Conservation (phyloP, 2,329 filamentous ascomycete genomes). For the Neofusicoccum kwambonambiense region DNA sequence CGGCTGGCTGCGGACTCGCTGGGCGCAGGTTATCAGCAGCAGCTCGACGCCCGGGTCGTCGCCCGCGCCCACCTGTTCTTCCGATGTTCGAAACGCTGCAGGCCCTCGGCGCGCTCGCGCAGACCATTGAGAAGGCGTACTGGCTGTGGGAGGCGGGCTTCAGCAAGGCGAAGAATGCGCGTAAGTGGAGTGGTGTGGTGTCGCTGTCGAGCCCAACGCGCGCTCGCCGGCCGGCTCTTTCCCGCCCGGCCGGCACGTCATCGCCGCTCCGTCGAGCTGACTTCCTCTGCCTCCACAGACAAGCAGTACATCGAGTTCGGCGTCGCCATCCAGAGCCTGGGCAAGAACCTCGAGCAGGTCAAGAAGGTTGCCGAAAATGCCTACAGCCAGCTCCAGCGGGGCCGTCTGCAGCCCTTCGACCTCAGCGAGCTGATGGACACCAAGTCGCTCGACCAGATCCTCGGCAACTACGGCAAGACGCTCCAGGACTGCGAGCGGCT, state of each 20-base stretch:
- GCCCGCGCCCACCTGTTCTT: neutral
- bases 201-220: neutral
- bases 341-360: slow-evolving; percentile 21
- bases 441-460: slow-evolving; percentile 20
- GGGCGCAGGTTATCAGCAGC: slow-evolving; percentile 1
- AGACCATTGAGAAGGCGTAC: slow-evolving; percentile 19
- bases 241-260: neutral
- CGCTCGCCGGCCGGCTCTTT: neutral
- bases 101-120: slow-evolving; percentile 3
- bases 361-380: slow-evolving; percentile 20
- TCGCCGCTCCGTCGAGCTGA: neutral
- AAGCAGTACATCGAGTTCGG: slow-evolving; percentile 24
- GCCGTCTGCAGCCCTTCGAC: neutral
- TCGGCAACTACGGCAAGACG: slow-evolving; percentile 22
- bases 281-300: slow-evolving; percentile 2
- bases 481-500: slow-evolving; percentile 21
- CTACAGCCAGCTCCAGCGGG: slow-evolving; percentile 3
- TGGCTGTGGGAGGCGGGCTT: slow-evolving; percentile 21
- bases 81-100: slow-evolving; percentile 6
- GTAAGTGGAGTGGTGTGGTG: slow-evolving; percentile 16
- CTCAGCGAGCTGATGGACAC: slow-evolving; percentile 15
- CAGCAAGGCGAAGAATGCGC: slow-evolving; percentile 19
- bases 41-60: neutral
- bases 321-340: slow-evolving; percentile 16
- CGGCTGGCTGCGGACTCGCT: neutral